Conservation (phyloP, 345 rosid genomes). For the Linum trigynum region DNA sequence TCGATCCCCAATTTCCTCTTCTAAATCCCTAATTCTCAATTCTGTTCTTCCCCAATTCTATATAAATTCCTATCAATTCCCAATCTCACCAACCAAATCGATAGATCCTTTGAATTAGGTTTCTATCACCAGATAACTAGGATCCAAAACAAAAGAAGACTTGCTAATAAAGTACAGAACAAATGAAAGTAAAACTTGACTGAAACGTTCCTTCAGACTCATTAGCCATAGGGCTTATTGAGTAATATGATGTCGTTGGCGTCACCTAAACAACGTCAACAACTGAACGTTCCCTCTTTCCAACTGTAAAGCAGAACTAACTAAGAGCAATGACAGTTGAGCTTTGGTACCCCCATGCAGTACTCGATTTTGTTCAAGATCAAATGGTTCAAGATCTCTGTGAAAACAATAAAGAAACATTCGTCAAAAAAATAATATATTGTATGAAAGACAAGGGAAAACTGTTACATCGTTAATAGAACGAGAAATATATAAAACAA, state of each 20-base stretch:
- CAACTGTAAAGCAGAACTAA: constrained; percentile 1
- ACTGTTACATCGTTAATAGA: constrained; percentile 1
- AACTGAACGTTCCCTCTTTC: background rate
- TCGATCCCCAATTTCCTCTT: too few species aligned
- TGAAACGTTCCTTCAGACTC: constrained; percentile 23
- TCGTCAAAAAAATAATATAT: background rate
- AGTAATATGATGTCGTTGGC: constrained; percentile 14
- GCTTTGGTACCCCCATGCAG: constrained; percentile 46
- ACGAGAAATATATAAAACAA: background rate
- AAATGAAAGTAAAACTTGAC: constrained; percentile 21
- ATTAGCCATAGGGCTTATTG: constrained; percentile 12
- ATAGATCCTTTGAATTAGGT: too few species aligned
- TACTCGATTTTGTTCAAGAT: constrained; percentile 35
- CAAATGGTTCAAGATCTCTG: constrained; percentile 52
- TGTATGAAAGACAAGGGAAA: constrained; percentile 1
- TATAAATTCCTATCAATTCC: too few species aligned
- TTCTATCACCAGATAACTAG: too few species aligned
- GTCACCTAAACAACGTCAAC: constrained; percentile 30
- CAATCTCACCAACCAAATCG: too few species aligned
- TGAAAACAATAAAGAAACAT: constrained; percentile 28
- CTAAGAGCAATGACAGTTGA: constrained; percentile 2
- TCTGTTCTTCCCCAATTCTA: too few species aligned
- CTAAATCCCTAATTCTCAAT: too few species aligned
- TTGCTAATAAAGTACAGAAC: background rate
- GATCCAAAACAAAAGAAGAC: too few species aligned